These are phyloP conservation scores for Solanum pinnatisectum DNA, from an alignment of 257 asterid species.

Conservation along the genomic window DNA sequence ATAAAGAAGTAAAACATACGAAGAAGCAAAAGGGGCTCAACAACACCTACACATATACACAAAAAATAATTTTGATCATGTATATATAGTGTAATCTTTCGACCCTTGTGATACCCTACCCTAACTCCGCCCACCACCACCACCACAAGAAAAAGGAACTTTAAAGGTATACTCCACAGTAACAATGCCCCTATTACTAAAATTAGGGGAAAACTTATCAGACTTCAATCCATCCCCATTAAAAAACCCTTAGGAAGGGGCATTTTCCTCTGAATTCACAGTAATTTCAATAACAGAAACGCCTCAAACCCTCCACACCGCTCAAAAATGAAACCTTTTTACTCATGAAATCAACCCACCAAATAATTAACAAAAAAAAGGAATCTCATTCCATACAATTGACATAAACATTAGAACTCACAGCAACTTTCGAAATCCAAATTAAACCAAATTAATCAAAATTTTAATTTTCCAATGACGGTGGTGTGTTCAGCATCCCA, in stretches of 20 bases:
- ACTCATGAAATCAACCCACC: background rate
- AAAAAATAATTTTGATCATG: no score
- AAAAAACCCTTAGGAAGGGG: background rate
- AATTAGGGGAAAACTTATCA: background rate
- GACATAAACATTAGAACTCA: background rate
- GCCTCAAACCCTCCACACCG: background rate
- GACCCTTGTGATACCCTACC: background rate
- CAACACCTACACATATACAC: background rate
- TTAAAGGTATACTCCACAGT: background rate
- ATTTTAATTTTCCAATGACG: background rate
- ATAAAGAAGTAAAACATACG: background rate
- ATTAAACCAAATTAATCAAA: background rate
- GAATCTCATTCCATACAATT: background rate
- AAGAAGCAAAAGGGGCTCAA: background rate
- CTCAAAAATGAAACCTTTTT: background rate
- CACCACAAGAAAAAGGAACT: background rate
- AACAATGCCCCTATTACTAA: background rate
- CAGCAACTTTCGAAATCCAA: background rate
- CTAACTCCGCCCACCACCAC: background rate
- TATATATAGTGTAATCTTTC: background rate
- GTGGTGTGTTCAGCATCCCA: background rate
- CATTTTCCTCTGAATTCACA: background rate
- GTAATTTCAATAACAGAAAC: background rate
- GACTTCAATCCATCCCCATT: background rate
- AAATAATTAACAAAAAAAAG: background rate